These are phyloP conservation scores for Elaeis oleifera DNA, from an alignment of 202 grass and related monocot species.

Conservation along the genomic window DNA sequence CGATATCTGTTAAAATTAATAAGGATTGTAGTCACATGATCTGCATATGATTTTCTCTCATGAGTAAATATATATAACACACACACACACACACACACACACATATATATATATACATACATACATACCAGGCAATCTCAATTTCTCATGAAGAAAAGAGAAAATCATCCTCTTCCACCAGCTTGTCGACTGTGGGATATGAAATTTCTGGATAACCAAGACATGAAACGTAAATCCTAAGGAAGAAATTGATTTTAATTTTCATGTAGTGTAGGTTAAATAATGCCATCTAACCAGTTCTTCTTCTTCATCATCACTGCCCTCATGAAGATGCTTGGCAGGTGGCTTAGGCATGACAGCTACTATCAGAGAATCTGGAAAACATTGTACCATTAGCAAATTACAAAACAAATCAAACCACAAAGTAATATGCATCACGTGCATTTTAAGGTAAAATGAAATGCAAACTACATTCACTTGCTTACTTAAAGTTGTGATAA, in stretches of 20 bases:
- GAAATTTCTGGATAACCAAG: constrained; percentile 38
- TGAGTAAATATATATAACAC: constrained; percentile 1
- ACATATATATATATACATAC: not conserved
- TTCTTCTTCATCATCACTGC: constrained; percentile 24
- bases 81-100: constrained; percentile 17
- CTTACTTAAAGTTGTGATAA: not conserved
- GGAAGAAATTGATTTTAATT: not conserved
- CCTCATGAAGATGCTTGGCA: constrained; percentile 43
- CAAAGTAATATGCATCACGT: not conserved
- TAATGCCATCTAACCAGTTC: constrained; percentile 31
- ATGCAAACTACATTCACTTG: not conserved
- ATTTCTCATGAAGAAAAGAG: constrained; percentile 53
- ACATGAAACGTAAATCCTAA: constrained; percentile 7
- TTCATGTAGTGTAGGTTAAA: not conserved
- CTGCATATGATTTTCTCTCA: not conserved
- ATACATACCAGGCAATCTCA: constrained; percentile 55
- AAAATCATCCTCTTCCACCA: constrained; percentile 53
- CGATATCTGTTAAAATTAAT: constrained; percentile 43
- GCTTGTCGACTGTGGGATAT: constrained; percentile 43
- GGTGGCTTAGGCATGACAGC: constrained; percentile 60
- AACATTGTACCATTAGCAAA: not conserved
- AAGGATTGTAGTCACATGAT: constrained; percentile 10
- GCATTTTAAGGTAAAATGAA: not conserved
- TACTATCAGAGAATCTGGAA: constrained; percentile 52
- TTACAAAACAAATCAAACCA: not conserved